Percentiles rank a stretch among this genome's conserved stretches.
phyloP scores from a whole-genome alignment of 768 basidiomycete genomes.

The Boletus pseudopeckii region DNA sequence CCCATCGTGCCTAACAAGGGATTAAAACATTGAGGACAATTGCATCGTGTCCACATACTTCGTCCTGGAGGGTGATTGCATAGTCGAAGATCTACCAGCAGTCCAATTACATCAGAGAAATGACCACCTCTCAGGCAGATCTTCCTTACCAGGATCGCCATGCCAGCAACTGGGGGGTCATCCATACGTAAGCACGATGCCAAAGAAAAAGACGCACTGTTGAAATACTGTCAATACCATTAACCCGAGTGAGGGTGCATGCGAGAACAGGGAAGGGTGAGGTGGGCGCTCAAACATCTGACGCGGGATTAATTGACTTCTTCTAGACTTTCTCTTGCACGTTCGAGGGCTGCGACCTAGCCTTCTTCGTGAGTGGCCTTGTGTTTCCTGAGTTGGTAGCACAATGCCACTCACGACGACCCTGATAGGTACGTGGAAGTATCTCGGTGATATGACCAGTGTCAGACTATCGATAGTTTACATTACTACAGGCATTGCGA shows the following conservation, averaged over 20 bases:
- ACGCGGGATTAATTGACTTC: background rate
- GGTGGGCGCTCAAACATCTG: background rate
- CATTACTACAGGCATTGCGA: conserved; percentile 5
- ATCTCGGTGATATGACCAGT: background rate
- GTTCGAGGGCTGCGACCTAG: background rate
- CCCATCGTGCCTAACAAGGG: no score
- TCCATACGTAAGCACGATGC: no score
- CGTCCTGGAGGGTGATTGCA: no score
- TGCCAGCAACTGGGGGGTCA: no score
- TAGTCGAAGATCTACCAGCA: no score
- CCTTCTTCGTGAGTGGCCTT: no score
- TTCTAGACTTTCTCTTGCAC: conserved; percentile 9
- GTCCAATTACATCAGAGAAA: no score
- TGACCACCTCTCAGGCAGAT: no score
- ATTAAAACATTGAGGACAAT: no score
- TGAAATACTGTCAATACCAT: conserved; percentile 9
- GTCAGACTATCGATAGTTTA: background rate
- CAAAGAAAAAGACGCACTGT: conserved; percentile 2
- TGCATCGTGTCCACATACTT: no score
- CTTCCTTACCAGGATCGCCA: no score
- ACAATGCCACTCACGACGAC: conserved; percentile 9
- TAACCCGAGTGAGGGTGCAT: background rate
- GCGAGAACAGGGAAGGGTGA: background rate
- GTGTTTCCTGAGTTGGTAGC: no score
- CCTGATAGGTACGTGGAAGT: conserved; percentile 3